Base-by-base conservation (phyloP, 1,139 yeast species). In the Yamadazyma spencermartinsiae region DNA sequence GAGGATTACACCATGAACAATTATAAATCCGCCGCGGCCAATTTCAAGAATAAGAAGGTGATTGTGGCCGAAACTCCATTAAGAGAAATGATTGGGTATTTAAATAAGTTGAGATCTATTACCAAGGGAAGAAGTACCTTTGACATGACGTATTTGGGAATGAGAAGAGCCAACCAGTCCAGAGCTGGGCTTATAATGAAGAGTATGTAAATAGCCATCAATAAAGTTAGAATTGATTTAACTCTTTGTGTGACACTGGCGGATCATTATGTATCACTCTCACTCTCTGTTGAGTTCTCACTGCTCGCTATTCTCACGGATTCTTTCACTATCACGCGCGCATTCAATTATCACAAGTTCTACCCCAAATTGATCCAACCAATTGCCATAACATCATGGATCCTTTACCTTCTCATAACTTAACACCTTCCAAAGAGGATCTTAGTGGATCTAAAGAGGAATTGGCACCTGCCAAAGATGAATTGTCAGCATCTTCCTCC, bases 61-160 rank as follows among this genome's bases (percentile, higher is more conserved):
- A 76, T 90, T 28, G 65, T 68, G 12, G 96, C 96, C 0, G 78
- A 76, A 41, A 90, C 90, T 0, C 98, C 98, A 8, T 68, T 92
- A 51, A 74, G 83, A 45, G 95, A 85, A 47, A 89, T 92, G 96
- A 77, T 90, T 39, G 96, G 97, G 1, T 92, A 92, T 56, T 72
- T 88, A 39, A 80, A 82, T 5, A 80, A 78, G 41, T 65, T 92
- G 34, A 67, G 98, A 53, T 82, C 95, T 29, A 68, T 89, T 51
- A 90, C 98, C 0, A 90, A 88, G 55, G 98, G 98, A 1, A 72
- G 96, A 37, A 96, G 94, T 2, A 77, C 82, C 1, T 88, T 86
- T 56, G 80, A 81, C 45, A 86, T 89, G 95, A 74, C 77, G 15
- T 86, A 83, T 48, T 61, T 72, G 36, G 86, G 89, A 2, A 89